Conservation (phyloP, 441 rosid genomes). For the Erodium texanum region DNA sequence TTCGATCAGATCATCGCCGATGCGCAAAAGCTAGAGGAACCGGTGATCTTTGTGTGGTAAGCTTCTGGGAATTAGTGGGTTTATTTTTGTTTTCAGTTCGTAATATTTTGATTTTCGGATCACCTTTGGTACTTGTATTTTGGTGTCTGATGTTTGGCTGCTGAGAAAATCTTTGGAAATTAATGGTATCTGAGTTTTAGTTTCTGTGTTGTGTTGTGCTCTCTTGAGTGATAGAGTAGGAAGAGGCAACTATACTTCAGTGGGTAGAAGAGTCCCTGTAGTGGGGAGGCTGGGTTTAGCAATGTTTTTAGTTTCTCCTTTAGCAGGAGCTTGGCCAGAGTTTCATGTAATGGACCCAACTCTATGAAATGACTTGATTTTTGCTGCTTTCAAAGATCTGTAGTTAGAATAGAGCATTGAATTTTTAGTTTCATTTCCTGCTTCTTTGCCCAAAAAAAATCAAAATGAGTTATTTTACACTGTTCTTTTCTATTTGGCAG, state of each 20-base stretch:
- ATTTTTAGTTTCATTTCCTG: no score
- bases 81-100: background rate
- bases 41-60: slow-evolving; percentile 68
- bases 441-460: no score
- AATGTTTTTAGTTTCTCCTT: no score
- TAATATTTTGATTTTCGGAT: background rate
- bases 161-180: background rate
- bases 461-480: no score
- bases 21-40: slow-evolving; percentile 52
- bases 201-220: background rate
- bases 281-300: background rate
- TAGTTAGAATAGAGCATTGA: no score
- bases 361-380: no score
- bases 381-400: no score
- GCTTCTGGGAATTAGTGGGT: slow-evolving; percentile 6
- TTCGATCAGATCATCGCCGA: slow-evolving; percentile 65
- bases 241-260: background rate
- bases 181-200: background rate
- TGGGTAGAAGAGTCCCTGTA: background rate
- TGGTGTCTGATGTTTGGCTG: background rate
- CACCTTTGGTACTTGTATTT: background rate
- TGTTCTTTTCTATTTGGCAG: no score
- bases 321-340: no score
- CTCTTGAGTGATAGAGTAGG: background rate
- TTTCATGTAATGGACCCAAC: no score